These are phyloP conservation scores for Penicillium sp. DNA, from an alignment of 2,329 filamentous ascomycete species.

Conservation along the genomic window DNA sequence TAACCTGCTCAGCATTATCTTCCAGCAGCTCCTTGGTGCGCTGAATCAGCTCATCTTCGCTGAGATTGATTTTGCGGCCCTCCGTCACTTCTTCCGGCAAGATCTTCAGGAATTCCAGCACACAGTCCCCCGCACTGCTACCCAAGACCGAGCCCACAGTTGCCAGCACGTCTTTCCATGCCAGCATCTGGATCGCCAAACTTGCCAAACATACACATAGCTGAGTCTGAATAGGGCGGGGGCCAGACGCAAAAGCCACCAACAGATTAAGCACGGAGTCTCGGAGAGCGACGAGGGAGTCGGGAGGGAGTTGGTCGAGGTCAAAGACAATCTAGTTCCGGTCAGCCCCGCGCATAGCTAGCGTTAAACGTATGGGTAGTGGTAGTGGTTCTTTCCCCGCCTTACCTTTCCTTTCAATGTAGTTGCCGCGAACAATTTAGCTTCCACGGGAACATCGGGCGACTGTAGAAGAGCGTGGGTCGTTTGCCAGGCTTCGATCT, in stretches of 20 bases:
- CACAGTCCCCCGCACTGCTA: slow-evolving; percentile 74
- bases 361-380: too few relatives aligned
- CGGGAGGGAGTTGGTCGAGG: slow-evolving; percentile 80
- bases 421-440: slow-evolving; percentile 92
- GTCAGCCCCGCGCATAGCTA: slow-evolving; percentile 26
- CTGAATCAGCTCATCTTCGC: slow-evolving; percentile 89
- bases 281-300: slow-evolving; percentile 75
- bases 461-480: slow-evolving; percentile 87
- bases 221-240: slow-evolving; percentile 83
- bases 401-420: slow-evolving; percentile 96
- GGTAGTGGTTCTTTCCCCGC: too few relatives aligned
- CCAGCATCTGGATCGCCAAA: slow-evolving; percentile 92
- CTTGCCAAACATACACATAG: slow-evolving; percentile 94
- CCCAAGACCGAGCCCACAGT: slow-evolving; percentile 78
- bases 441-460: slow-evolving; percentile 73
- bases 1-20: slow-evolving; percentile 86
- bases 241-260: slow-evolving; percentile 78
- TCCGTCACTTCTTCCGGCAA: slow-evolving; percentile 98
- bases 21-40: slow-evolving; percentile 88
- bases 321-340: slow-evolving; percentile 86
- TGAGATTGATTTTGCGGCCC: slow-evolving; percentile 98
- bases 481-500: slow-evolving; percentile 90
- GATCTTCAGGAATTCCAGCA: slow-evolving; percentile 94
- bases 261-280: slow-evolving; percentile 82
- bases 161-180: slow-evolving; percentile 90